These are phyloP conservation scores for Lecanicillium sp. DNA, from an alignment of 2,329 filamentous ascomycete genomes.

Conservation along the genomic window DNA sequence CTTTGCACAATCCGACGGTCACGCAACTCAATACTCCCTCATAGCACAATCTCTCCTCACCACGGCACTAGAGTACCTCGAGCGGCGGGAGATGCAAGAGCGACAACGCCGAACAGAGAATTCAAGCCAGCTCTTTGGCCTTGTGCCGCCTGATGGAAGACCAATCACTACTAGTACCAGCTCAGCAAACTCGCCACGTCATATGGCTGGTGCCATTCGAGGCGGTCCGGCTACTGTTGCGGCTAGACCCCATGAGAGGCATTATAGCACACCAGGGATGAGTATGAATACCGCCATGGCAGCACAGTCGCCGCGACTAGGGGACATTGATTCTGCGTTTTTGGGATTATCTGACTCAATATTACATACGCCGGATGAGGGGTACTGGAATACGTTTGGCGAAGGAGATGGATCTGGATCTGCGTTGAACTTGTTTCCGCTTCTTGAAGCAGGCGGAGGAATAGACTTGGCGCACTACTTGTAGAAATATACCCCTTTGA, in stretches of 20 bases:
- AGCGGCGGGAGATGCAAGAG: constrained; percentile 38
- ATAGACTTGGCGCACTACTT: constrained; percentile 40
- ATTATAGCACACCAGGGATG: constrained; percentile 11
- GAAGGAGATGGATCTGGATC: constrained; percentile 33
- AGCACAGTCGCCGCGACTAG: constrained; percentile 22
- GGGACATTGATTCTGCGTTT: constrained; percentile 29
- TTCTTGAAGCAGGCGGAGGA: constrained; percentile 42
- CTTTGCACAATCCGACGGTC: constrained; percentile 39
- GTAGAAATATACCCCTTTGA: constrained; percentile 8
- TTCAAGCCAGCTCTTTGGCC: constrained; percentile 42
- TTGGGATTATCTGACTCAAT: constrained; percentile 28
- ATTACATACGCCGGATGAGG: constrained; percentile 32
- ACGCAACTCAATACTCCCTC: constrained; percentile 44
- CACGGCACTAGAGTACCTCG: constrained; percentile 37
- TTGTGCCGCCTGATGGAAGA: constrained; percentile 27
- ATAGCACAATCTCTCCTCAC: constrained; percentile 42
- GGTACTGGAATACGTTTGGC: constrained; percentile 28
- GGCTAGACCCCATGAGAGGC: constrained; percentile 1
- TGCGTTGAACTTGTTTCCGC: constrained; percentile 40
- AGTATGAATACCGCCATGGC: constrained; percentile 16
- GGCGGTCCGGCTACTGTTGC: background rate
- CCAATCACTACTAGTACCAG: background rate
- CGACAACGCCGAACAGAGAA: constrained; percentile 38
- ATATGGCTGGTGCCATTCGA: background rate
- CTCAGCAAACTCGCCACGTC: constrained; percentile 3